Percentiles rank a stretch among this genome's conserved stretches.
phyloP scores from a whole-genome alignment of 495 filamentous ascomycete species.

The Entonaema liquescens region DNA sequence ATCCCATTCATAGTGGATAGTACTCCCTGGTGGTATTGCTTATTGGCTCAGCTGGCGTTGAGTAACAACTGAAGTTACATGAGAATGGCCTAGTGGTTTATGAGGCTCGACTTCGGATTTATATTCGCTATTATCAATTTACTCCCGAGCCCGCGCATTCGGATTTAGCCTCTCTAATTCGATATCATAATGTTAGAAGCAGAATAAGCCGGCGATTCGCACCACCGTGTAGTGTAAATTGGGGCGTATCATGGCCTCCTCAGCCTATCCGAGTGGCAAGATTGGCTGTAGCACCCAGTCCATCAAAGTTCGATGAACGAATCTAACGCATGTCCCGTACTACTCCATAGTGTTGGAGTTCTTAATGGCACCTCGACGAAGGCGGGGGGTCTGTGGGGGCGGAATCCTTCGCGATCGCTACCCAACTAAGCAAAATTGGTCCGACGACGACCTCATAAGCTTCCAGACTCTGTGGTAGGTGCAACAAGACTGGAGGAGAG shows the following conservation, averaged over 20 bases:
- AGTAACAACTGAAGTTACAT: constrained; percentile 15
- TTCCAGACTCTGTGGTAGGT: constrained; percentile 13
- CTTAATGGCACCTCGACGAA: constrained; percentile 26
- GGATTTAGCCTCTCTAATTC: constrained; percentile 2
- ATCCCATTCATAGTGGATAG: constrained; percentile 15
- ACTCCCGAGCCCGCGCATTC: constrained; percentile 10
- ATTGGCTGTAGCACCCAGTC: constrained; percentile 7
- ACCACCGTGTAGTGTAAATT: constrained; percentile 20
- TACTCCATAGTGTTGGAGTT: constrained; percentile 21
- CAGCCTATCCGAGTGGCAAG: constrained; percentile 13
- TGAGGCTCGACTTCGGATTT: constrained; percentile 2
- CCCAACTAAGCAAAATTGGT: constrained; percentile 36
- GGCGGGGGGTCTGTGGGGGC: constrained; percentile 45
- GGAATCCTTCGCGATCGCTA: constrained; percentile 42
- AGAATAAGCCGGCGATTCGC: constrained; percentile 15
- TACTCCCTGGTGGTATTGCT: constrained; percentile 7
- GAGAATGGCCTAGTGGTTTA: constrained; percentile 5
- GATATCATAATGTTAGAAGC: background rate
- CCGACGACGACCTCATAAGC: constrained; percentile 14
- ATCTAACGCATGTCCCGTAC: constrained; percentile 19
- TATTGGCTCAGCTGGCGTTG: constrained; percentile 16
- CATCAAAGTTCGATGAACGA: constrained; percentile 6
- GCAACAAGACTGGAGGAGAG: constrained; percentile 13
- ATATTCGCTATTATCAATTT: constrained; percentile 15
- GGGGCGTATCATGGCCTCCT: constrained; percentile 5